phyloP scores from a whole-genome alignment of 1,139 yeast genomes.

The Blastobotrys proliferans region DNA sequence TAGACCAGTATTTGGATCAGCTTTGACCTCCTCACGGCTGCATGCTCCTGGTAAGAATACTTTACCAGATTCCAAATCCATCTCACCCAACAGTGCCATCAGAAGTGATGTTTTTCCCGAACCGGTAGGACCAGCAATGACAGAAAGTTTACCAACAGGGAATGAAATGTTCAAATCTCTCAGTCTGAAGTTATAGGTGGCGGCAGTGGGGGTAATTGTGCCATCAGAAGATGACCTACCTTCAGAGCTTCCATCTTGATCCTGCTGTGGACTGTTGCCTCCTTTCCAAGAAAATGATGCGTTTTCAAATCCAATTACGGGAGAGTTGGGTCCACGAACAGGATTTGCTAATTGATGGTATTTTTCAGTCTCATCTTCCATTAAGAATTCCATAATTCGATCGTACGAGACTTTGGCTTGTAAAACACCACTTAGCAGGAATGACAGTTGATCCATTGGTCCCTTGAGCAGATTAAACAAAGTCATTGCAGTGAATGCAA shows the following conservation, averaged over 20 bases:
- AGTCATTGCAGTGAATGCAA: slow-evolving; percentile 88
- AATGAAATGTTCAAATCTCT: slow-evolving; percentile 69
- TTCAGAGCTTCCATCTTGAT: too few relatives aligned
- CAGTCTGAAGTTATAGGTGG: slow-evolving; percentile 60
- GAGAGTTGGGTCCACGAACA: slow-evolving; percentile 54
- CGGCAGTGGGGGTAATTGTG: neutral
- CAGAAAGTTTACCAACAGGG: slow-evolving; percentile 70
- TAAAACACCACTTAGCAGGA: slow-evolving; percentile 77
- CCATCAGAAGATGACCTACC: too few relatives aligned
- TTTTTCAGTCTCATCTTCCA: slow-evolving; percentile 76
- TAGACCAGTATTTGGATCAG: slow-evolving; percentile 71
- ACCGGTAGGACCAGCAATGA: slow-evolving; percentile 90
- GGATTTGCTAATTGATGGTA: slow-evolving; percentile 65
- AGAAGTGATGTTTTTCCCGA: slow-evolving; percentile 89
- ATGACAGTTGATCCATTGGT: slow-evolving; percentile 85
- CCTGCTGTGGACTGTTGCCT: slow-evolving; percentile 23
- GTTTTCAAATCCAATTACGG: slow-evolving; percentile 75
- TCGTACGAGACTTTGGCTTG: slow-evolving; percentile 88
- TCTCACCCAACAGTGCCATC: slow-evolving; percentile 90
- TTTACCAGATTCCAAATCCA: slow-evolving; percentile 68
- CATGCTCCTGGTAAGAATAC: slow-evolving; percentile 71
- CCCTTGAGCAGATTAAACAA: slow-evolving; percentile 75
- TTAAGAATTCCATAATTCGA: slow-evolving; percentile 75
- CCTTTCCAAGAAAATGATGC: slow-evolving; percentile 88
- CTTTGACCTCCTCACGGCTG: slow-evolving; percentile 63